These are phyloP conservation scores for Santalum album DNA, from an alignment of 164 flowering plant species.

Conservation along the genomic window DNA sequence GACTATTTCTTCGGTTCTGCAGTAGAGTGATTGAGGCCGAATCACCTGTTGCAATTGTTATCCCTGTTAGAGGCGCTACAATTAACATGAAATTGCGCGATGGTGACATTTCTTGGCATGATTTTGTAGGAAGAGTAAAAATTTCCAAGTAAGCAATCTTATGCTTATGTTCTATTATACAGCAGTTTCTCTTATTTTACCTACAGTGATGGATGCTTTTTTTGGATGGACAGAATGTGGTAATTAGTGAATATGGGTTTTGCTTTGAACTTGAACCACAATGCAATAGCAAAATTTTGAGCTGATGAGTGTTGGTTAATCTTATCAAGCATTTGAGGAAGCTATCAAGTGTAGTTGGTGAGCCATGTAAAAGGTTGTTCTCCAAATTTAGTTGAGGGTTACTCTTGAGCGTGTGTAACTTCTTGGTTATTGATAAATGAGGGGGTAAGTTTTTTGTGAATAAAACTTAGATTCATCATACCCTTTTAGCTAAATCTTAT, in stretches of 20 bases:
- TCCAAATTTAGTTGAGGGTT: no score
- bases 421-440: no score
- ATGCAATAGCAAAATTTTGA: not conserved
- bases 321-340: not conserved
- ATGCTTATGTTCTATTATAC: not conserved
- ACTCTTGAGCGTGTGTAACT: no score
- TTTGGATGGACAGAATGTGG: not conserved
- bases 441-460: no score
- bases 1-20: conserved; percentile 23
- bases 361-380: no score
- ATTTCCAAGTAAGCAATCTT: conserved; percentile 33
- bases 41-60: conserved; percentile 71
- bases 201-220: not conserved
- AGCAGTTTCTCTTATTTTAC: not conserved
- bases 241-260: no score
- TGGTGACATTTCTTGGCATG: conserved; percentile 66
- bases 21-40: conserved; percentile 84
- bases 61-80: conserved; percentile 46
- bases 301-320: no score
- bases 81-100: conserved; percentile 44
- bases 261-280: not conserved
- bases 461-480: no score
- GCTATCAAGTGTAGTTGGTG: not conserved
- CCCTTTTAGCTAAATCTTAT: no score
- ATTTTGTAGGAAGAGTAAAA: conserved; percentile 52